These are phyloP conservation scores for Castanea mollissima DNA, from an alignment of 306 rosid genomes.

Conservation along the genomic window DNA sequence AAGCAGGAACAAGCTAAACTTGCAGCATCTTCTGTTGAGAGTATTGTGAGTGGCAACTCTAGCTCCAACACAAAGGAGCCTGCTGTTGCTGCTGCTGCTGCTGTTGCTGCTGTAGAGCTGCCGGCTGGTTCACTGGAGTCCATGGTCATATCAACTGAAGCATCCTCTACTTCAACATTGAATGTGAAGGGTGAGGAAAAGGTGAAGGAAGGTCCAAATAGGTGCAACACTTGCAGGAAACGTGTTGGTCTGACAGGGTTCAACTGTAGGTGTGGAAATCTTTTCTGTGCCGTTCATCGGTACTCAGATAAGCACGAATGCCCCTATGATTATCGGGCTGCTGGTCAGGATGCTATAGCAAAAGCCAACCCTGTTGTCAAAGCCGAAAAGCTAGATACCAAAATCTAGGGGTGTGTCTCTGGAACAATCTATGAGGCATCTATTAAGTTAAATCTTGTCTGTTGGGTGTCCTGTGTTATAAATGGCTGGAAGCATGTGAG, in stretches of 20 bases:
- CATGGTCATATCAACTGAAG: conserved; percentile 16
- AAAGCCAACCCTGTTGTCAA: conserved; percentile 50
- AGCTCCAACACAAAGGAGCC: conserved; percentile 16
- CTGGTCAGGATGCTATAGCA: conserved; percentile 35
- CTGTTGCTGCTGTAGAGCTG: conserved; percentile 4
- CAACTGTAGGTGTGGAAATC: conserved; percentile 41
- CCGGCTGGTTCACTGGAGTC: conserved; percentile 1
- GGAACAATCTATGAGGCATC: background rate
- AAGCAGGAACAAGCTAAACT: conserved; percentile 42
- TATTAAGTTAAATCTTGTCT: conserved; percentile 2
- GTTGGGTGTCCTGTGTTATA: conserved; percentile 7
- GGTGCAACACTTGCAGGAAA: conserved; percentile 42
- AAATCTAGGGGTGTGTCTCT: conserved; percentile 13
- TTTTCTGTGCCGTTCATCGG: conserved; percentile 40
- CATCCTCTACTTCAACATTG: background rate
- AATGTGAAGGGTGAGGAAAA: conserved; percentile 27
- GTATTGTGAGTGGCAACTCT: conserved; percentile 31
- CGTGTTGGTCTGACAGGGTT: conserved; percentile 45
- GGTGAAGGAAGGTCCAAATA: conserved; percentile 32
- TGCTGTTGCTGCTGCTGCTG: background rate
- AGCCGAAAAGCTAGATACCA: conserved; percentile 39
- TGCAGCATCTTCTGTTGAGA: conserved; percentile 36
- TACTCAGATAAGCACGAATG: conserved; percentile 44
- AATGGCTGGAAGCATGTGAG: conserved; percentile 17
- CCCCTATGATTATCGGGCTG: conserved; percentile 26